Conservation (phyloP, 2,329 filamentous ascomycete genomes). For the Lithohypha guttulata region DNA sequence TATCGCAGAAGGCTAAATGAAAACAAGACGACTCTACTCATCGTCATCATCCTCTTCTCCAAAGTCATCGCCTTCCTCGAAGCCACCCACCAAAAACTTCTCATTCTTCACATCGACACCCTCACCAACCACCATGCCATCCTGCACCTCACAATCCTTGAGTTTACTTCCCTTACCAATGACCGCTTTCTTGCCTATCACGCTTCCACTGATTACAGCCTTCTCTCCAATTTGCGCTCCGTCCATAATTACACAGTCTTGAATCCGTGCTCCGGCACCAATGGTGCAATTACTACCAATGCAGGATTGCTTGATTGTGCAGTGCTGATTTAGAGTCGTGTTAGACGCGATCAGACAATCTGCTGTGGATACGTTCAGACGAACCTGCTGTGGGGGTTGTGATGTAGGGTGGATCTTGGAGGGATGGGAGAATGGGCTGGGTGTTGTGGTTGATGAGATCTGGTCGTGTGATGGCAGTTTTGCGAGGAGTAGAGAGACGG, state of each 20-base stretch:
- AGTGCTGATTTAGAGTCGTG: conserved; percentile 77
- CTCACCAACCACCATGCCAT: conserved; percentile 71
- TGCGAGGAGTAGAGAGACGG: conserved; percentile 73
- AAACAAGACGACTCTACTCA: not conserved
- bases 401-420: conserved; percentile 75
- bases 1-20: no score
- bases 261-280: conserved; percentile 70
- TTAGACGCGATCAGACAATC: conserved; percentile 83
- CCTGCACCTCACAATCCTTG: conserved; percentile 84
- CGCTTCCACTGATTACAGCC: conserved; percentile 76
- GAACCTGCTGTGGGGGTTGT: conserved; percentile 54
- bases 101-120: conserved; percentile 54
- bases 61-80: conserved; percentile 26
- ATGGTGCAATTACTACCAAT: conserved; percentile 83
- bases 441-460: conserved; percentile 50
- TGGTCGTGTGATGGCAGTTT: conserved; percentile 57
- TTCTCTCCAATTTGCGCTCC: conserved; percentile 74
- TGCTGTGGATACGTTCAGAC: conserved; percentile 68
- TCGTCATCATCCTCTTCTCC: not conserved
- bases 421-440: conserved; percentile 65
- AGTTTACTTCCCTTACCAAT: conserved; percentile 74
- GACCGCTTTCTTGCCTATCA: conserved; percentile 68
- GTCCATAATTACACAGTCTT: conserved; percentile 88
- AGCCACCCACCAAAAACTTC: conserved; percentile 47
- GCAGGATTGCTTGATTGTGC: conserved; percentile 83